Conservation (phyloP, 73 alveolate genomes). For the Paramecium octaurelia region DNA sequence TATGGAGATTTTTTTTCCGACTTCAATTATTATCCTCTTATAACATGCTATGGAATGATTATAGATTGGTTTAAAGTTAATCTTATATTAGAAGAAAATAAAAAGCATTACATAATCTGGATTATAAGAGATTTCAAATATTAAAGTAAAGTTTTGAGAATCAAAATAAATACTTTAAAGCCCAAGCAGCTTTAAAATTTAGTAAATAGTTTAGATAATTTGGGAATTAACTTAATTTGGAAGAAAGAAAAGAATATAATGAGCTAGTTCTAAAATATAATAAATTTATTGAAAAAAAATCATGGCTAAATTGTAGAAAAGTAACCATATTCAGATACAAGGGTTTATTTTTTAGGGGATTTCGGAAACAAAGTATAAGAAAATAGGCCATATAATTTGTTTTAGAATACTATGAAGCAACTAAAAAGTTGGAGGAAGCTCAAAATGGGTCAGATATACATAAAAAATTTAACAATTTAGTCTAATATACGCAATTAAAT, state of each 20-base stretch:
- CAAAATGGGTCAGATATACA: neutral
- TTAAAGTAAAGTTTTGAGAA: neutral
- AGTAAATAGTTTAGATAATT: neutral
- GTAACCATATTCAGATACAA: neutral
- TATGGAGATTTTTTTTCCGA: neutral
- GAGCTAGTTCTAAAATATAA: neutral
- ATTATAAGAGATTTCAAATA: neutral
- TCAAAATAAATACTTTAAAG: neutral
- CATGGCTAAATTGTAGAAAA: slow-evolving; percentile 24
- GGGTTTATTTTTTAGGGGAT: slow-evolving; percentile 11
- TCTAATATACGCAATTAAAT: neutral
- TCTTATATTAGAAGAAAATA: neutral
- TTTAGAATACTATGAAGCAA: neutral
- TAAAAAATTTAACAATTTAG: neutral
- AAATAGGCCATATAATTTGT: neutral
- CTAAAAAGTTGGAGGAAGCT: neutral
- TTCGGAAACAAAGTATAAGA: neutral
- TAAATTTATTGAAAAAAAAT: neutral
- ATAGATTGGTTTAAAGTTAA: neutral
- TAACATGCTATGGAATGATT: neutral
- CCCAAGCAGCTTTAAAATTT: neutral
- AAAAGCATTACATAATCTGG: neutral
- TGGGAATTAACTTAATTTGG: neutral
- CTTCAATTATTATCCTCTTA: neutral
- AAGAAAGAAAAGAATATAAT: slow-evolving; percentile 1